Percentiles rank a stretch among this genome's conserved stretches.
Evolutionary conservation across 1,284 basidiomycete species (phyloP).

Genomic region (Ganoderma lucidum): DNA sequence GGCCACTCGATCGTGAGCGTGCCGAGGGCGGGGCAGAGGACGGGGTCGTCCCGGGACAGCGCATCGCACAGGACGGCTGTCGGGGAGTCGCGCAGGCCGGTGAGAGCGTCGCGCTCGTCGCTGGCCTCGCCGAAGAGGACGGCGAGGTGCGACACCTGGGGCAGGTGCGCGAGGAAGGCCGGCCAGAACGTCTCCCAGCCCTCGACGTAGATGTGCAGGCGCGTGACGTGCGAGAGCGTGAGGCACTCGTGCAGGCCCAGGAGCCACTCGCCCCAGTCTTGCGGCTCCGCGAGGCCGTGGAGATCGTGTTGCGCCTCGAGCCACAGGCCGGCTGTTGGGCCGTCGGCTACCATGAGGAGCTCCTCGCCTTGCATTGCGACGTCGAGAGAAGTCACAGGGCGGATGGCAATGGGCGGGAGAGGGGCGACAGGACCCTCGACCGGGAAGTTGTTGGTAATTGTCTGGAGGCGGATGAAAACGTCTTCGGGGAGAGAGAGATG

Average conservation of each 20-base stretch:
- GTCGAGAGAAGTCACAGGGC: neutral
- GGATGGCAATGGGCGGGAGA: neutral
- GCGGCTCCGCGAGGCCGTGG: neutral
- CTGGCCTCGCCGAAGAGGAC: neutral
- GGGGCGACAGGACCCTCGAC: neutral
- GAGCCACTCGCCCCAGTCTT: neutral
- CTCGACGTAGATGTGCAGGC: neutral
- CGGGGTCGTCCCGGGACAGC: neutral
- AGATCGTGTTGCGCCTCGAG: neutral
- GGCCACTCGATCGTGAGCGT: neutral
- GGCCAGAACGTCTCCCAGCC: neutral
- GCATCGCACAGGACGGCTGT: neutral
- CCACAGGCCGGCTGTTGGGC: neutral
- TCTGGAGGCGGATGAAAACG: conserved; percentile 1
- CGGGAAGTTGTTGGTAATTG: neutral
- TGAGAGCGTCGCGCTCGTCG: neutral
- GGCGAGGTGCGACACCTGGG: neutral
- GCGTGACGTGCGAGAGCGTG: neutral
- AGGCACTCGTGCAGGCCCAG: neutral
- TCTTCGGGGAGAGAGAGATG: neutral
- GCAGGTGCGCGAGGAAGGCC: neutral
- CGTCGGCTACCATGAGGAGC: neutral
- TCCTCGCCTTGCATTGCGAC: neutral
- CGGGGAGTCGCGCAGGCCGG: neutral
- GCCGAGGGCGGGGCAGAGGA: neutral